Conservation (phyloP, 768 basidiomycete genomes). For the Lactifluus rugatus region DNA sequence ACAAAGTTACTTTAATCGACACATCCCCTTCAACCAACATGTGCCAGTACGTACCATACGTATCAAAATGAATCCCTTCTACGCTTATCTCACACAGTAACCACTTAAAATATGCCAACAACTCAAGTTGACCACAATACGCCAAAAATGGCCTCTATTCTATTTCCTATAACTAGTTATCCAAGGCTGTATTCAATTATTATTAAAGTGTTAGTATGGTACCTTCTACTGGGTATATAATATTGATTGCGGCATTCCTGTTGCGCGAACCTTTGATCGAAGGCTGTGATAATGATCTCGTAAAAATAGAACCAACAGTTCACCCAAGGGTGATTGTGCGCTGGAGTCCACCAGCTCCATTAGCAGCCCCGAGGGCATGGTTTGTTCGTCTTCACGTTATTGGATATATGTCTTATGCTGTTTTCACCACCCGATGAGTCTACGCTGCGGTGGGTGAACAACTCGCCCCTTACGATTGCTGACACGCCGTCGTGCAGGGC, state of each 20-base stretch:
- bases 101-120: too few species aligned
- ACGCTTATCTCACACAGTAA: too few species aligned
- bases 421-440: background rate
- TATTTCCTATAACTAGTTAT: too few species aligned
- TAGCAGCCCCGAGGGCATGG: conserved; percentile 12
- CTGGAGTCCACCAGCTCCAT: background rate
- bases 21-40: background rate
- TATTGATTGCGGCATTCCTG: too few species aligned
- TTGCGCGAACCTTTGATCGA: background rate
- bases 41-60: background rate
- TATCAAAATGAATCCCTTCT: too few species aligned
- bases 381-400: conserved; percentile 4
- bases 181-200: too few species aligned
- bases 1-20: too few species aligned
- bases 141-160: too few species aligned
- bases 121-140: too few species aligned
- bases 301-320: background rate
- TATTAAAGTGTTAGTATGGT: background rate
- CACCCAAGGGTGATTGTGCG: background rate
- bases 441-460: background rate
- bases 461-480: conserved; percentile 3
- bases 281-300: background rate
- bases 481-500: conserved; percentile 7
- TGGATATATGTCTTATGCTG: background rate
- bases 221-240: background rate